Percentiles rank a stretch among this genome's conserved stretches.
phyloP scores from a whole-genome alignment of 306 rosid genomes.

The Elaeagnus macrophylla region DNA sequence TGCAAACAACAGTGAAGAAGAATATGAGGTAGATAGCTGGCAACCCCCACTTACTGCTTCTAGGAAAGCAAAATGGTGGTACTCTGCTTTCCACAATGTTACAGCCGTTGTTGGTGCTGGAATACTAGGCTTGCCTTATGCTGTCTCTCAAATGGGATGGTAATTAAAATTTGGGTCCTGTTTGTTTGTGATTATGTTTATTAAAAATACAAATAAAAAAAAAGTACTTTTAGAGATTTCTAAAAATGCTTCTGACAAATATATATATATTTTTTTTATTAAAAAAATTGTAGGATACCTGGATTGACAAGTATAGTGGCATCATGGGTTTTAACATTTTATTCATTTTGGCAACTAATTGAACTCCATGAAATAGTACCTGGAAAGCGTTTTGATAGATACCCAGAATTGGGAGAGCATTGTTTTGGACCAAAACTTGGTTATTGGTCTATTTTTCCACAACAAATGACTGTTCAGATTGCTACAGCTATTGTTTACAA shows the following conservation, averaged over 20 bases:
- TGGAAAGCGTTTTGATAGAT: constrained; percentile 48
- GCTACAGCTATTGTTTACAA: constrained; percentile 48
- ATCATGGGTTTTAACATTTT: constrained; percentile 60
- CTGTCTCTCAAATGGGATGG: constrained; percentile 32
- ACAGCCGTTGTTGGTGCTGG: constrained; percentile 36
- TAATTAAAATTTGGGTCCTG: too few relatives aligned
- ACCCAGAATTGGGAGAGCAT: constrained; percentile 44
- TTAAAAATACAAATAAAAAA: too few relatives aligned
- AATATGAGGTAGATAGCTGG: constrained; percentile 17
- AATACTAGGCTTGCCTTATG: constrained; percentile 27
- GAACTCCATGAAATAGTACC: constrained; percentile 47
- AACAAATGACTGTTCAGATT: constrained; percentile 45
- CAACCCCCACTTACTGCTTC: constrained; percentile 26
- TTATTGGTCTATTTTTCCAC: constrained; percentile 43
- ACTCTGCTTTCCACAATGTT: constrained; percentile 37
- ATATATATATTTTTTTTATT: not conserved
- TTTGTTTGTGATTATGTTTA: too few relatives aligned
- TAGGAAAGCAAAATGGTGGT: constrained; percentile 35
- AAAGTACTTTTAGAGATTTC: too few relatives aligned
- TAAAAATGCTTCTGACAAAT: too few relatives aligned
- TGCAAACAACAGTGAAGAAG: too few relatives aligned
- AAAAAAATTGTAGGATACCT: constrained; percentile 39
- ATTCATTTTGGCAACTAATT: constrained; percentile 50
- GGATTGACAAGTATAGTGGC: constrained; percentile 25
- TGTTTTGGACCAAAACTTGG: constrained; percentile 40